phyloP scores from a whole-genome alignment of 1,139 yeast species.

The Yamadazyma taylorii region DNA sequence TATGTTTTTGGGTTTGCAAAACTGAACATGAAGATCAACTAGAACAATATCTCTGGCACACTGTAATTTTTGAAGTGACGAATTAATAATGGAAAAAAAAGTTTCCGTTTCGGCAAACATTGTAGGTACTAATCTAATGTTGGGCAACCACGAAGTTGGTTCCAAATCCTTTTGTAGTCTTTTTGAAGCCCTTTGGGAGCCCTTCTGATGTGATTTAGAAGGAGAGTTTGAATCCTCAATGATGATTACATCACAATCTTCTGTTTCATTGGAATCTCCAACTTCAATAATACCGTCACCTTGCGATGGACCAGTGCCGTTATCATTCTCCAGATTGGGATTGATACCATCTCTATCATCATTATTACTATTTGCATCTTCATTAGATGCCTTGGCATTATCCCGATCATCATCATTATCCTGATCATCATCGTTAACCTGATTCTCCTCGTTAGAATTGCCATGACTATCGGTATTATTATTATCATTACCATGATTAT shows the following conservation, averaged over 20 bases:
- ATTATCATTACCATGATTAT: too few species aligned
- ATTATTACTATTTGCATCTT: too few species aligned
- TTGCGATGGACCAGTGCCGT: too few species aligned
- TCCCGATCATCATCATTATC: too few species aligned
- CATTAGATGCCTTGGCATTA: too few species aligned
- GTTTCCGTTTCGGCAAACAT: constrained; percentile 26
- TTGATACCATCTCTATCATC: too few species aligned
- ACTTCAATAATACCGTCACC: too few species aligned
- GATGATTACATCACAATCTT: neutral
- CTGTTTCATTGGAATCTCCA: too few species aligned
- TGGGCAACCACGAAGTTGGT: constrained; percentile 12
- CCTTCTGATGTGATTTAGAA: constrained; percentile 22
- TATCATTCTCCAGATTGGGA: too few species aligned
- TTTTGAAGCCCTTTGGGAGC: constrained; percentile 37
- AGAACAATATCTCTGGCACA: neutral
- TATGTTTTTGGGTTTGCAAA: constrained; percentile 8
- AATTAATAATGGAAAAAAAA: constrained; percentile 24
- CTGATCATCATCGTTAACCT: too few species aligned
- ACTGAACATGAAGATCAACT: constrained; percentile 8
- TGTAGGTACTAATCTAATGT: constrained; percentile 19
- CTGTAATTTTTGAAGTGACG: constrained; percentile 12
- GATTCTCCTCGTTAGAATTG: too few species aligned
- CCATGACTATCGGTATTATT: too few species aligned
- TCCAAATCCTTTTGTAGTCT: constrained; percentile 32
- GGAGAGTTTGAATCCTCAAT: constrained; percentile 5